Evolutionary conservation across 2,329 filamentous ascomycete species (phyloP), one percentile per base, ranked within the genome.

Genomic region (Didymella glomerata): DNA sequence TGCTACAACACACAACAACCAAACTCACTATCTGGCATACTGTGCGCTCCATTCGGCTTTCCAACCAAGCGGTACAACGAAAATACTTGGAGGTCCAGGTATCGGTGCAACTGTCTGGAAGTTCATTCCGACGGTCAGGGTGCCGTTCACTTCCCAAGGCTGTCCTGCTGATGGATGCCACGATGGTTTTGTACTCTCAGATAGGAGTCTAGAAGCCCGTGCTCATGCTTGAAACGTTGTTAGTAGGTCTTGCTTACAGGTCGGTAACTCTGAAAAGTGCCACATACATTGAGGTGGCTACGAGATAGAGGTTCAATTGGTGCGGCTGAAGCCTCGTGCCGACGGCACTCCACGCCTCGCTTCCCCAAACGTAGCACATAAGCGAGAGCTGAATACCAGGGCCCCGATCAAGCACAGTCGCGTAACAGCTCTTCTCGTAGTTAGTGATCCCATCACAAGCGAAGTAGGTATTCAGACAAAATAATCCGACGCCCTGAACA

Each of bases 41-140:
- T 61, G 42, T 16, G 42, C 41, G n/a, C 59, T 61, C 59, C 59
- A 61, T 28, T 57, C 54, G 0, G 50, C 59, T 25, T 40, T 61
- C 59, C 59, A 61, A 1, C 54, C 54, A 27, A 1, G 13, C 4
- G 54, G 59, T 11, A 51, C 10, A 2, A 25, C 14, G 10, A 25
- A 25, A 10, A 14, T 1, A n/a, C 11, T n/a, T 28, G 24, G 30
- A 32, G 30, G 30, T 32, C 1, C 30, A 5, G 30, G 30, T 11
- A 4, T 4, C 6, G 24, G 42, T 14, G 14, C 14, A 9, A 16
- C 2, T 27, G 16, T 18, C 16, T 42, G 40, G 20, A 24, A 28
- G 24, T 45, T 45, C 41, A 45, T 45, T 45, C 8, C 8, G 16
- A n/a, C 9, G 10, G 25, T 5, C 4, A 2, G 9, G 22, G 18